Percentiles rank a stretch among this genome's conserved stretches.
Evolutionary conservation across 805 yeast genomes (phyloP).

Genomic region (Alloascoidea hylecoeti): DNA sequence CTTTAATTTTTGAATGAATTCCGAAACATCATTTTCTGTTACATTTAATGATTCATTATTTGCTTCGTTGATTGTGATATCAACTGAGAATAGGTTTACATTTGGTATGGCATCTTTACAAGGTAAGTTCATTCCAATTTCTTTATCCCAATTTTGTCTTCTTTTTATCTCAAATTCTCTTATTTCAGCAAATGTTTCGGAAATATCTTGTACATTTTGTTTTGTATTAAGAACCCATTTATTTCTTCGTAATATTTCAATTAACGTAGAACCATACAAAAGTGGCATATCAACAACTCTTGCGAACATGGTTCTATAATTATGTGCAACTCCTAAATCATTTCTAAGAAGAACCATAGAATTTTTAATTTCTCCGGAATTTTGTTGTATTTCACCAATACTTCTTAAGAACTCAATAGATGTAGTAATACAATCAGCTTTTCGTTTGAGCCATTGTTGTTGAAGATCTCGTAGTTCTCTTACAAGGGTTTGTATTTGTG

Average conservation of each 20-base stretch:
- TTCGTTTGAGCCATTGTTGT: neutral
- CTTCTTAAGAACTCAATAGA: neutral
- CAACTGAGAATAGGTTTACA: neutral
- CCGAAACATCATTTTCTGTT: neutral
- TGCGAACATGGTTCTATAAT: neutral
- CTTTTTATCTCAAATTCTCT: neutral
- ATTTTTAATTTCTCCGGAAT: neutral
- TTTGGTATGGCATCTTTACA: neutral
- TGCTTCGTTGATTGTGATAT: neutral
- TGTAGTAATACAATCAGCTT: neutral
- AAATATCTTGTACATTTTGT: neutral
- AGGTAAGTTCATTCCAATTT: neutral
- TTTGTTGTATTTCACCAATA: neutral
- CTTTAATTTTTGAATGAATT: neutral
- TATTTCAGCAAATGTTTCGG: neutral
- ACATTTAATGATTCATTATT: neutral
- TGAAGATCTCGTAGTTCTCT: neutral
- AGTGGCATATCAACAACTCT: neutral
- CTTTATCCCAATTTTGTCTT: neutral
- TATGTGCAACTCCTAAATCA: neutral
- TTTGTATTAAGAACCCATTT: neutral
- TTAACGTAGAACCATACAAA: neutral
- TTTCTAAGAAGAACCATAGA: neutral
- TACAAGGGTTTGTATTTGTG: neutral
- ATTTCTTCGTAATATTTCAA: neutral